Percentiles rank a stretch among this genome's conserved stretches.
These are phyloP conservation scores for Piedraia hortae DNA, from an alignment of 2,329 filamentous ascomycete genomes.

Conservation along the genomic window DNA sequence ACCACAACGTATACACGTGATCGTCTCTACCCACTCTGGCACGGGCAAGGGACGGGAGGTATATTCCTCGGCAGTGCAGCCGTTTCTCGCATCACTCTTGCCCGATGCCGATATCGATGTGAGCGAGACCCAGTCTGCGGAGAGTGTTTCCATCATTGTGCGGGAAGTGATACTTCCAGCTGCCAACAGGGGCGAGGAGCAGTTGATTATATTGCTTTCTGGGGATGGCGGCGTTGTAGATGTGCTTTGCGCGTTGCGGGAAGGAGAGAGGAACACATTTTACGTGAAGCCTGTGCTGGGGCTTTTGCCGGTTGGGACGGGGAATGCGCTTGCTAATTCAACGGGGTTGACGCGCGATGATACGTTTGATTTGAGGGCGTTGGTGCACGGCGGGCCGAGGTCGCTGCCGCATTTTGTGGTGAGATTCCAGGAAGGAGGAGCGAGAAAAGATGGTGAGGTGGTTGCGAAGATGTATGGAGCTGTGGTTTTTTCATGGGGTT, in stretches of 20 bases:
- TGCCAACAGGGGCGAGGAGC: slow-evolving; percentile 21
- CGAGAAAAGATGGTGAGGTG: slow-evolving; percentile 17
- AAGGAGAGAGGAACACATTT: slow-evolving; percentile 4
- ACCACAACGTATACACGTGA: slow-evolving; percentile 12
- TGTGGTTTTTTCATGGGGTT: slow-evolving; percentile 70
- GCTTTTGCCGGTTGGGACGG: slow-evolving; percentile 25
- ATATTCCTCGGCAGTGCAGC: slow-evolving; percentile 14
- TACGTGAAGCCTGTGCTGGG: slow-evolving; percentile 27
- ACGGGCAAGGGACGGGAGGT: slow-evolving; percentile 15
- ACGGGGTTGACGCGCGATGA: slow-evolving; percentile 13
- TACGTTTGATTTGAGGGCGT: slow-evolving; percentile 16
- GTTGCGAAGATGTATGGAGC: slow-evolving; percentile 33
- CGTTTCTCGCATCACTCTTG: slow-evolving; percentile 12
- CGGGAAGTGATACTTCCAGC: slow-evolving; percentile 19
- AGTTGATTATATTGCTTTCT: slow-evolving; percentile 50
- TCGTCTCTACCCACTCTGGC: slow-evolving; percentile 20
- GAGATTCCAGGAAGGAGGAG: slow-evolving; percentile 19
- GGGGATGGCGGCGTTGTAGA: slow-evolving; percentile 76
- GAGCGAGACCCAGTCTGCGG: slow-evolving; percentile 33
- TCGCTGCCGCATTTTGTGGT: slow-evolving; percentile 18
- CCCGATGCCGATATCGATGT: slow-evolving; percentile 20
- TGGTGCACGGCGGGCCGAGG: slow-evolving; percentile 12
- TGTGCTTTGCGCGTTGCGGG: slow-evolving; percentile 39
- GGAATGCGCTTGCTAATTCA: slow-evolving; percentile 23
- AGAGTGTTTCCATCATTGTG: slow-evolving; percentile 38